These are phyloP conservation scores for Hymenoscyphus salicellus DNA, from an alignment of 2,329 filamentous ascomycete species.

Conservation along the genomic window DNA sequence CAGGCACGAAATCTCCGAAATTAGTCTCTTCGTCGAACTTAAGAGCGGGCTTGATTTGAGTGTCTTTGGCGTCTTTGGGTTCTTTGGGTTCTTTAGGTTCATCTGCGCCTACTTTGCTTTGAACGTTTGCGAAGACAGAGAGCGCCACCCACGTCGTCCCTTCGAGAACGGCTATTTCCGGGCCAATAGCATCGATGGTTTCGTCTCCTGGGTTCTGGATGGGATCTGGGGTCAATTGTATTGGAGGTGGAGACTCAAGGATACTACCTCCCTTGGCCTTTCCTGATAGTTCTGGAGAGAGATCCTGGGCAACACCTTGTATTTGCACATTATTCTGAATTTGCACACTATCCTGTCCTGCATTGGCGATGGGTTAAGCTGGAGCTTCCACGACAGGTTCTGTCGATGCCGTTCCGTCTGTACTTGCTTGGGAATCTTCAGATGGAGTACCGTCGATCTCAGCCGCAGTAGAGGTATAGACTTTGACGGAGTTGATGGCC, in stretches of 20 bases:
- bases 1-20: background rate
- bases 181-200: background rate
- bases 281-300: background rate
- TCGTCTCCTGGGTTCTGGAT: background rate
- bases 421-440: background rate
- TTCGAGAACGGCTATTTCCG: background rate
- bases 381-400: background rate
- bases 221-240: background rate
- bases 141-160: background rate
- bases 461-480: slow-evolving; percentile 5
- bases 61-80: background rate
- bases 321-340: background rate
- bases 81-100: background rate
- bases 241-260: background rate
- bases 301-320: background rate
- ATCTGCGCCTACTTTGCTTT: background rate
- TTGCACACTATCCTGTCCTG: background rate
- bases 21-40: background rate
- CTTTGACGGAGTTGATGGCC: slow-evolving; percentile 12
- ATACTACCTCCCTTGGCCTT: background rate
- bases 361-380: too few species aligned
- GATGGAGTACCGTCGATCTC: background rate
- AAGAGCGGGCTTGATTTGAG: background rate
- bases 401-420: background rate
- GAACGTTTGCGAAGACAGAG: background rate